These are phyloP conservation scores for Protomyces inouyei DNA, from an alignment of 1,139 yeast genomes.

Conservation along the genomic window DNA sequence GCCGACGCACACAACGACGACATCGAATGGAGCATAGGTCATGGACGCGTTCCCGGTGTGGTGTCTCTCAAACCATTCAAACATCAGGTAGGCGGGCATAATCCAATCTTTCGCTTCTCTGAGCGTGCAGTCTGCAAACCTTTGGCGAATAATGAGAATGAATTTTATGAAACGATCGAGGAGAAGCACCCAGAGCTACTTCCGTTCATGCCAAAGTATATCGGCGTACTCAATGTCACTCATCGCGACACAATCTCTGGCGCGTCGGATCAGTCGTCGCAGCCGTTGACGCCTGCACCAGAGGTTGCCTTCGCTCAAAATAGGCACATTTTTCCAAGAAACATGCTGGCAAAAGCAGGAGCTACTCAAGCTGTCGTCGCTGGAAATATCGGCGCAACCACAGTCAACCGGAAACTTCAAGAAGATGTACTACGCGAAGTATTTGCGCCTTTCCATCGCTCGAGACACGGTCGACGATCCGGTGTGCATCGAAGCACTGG, in stretches of 20 bases:
- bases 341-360: constrained; percentile 12
- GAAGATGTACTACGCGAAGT: constrained; percentile 66
- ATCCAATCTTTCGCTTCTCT: constrained; percentile 89
- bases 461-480: not conserved
- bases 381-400: constrained; percentile 53
- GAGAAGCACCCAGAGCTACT: constrained; percentile 67
- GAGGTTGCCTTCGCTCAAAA: constrained; percentile 30
- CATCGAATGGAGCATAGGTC: constrained; percentile 23
- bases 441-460: constrained; percentile 49
- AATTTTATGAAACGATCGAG: constrained; percentile 88
- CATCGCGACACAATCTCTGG: constrained; percentile 45
- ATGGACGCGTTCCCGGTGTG: constrained; percentile 21
- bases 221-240: constrained; percentile 88
- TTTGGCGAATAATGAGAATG: constrained; percentile 78
- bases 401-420: constrained; percentile 58
- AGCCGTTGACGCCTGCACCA: constrained; percentile 1
- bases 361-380: not conserved
- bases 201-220: constrained; percentile 83
- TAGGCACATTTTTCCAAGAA: constrained; percentile 27
- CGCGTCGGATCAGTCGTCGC: not conserved
- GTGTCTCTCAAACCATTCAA: constrained; percentile 65
- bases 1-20: constrained; percentile 6
- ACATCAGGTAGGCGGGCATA: constrained; percentile 94
- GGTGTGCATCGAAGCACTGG: not conserved
- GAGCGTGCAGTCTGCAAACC: constrained; percentile 95